phyloP scores from a whole-genome alignment of 2,329 filamentous ascomycete species.

The Hymenoscyphus occultus region DNA sequence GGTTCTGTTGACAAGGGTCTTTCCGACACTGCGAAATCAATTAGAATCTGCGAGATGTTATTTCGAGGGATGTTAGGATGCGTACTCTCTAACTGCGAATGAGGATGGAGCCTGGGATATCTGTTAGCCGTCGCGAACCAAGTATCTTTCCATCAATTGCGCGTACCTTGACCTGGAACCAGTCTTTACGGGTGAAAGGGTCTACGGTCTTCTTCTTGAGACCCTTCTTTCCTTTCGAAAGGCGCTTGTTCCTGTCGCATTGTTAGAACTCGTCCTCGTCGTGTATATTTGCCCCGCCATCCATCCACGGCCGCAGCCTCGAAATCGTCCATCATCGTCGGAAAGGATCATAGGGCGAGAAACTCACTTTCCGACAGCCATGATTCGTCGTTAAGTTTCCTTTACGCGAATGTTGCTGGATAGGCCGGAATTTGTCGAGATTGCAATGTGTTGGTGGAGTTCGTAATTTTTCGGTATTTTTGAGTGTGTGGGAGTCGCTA shows the following conservation, averaged over 20 bases:
- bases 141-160: constrained; percentile 12
- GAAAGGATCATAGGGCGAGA: constrained; percentile 14
- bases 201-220: constrained; percentile 99
- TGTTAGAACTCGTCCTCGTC: constrained; percentile 31
- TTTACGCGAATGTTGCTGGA: constrained; percentile 29
- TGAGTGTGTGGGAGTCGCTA: too few relatives aligned
- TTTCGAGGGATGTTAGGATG: constrained; percentile 16
- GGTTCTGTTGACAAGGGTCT: constrained; percentile 98
- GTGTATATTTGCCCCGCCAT: constrained; percentile 23
- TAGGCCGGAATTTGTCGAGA: not conserved
- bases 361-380: constrained; percentile 79
- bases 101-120: constrained; percentile 76
- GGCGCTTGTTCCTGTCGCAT: constrained; percentile 87
- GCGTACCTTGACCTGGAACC: constrained; percentile 92
- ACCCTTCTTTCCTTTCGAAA: constrained; percentile 99
- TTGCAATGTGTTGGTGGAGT: not conserved
- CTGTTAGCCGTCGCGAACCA: constrained; percentile 29
- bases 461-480: too few relatives aligned
- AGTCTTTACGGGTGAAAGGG: constrained; percentile 98
- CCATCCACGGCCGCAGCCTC: constrained; percentile 12
- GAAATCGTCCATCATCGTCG: constrained; percentile 11
- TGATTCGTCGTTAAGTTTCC: constrained; percentile 56
- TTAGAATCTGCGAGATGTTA: constrained; percentile 34
- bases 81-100: constrained; percentile 92
- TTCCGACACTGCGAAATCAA: constrained; percentile 75